Evolutionary conservation across 2,329 filamentous ascomycete genomes (phyloP).

Genomic region (Neospermospora avenae): DNA sequence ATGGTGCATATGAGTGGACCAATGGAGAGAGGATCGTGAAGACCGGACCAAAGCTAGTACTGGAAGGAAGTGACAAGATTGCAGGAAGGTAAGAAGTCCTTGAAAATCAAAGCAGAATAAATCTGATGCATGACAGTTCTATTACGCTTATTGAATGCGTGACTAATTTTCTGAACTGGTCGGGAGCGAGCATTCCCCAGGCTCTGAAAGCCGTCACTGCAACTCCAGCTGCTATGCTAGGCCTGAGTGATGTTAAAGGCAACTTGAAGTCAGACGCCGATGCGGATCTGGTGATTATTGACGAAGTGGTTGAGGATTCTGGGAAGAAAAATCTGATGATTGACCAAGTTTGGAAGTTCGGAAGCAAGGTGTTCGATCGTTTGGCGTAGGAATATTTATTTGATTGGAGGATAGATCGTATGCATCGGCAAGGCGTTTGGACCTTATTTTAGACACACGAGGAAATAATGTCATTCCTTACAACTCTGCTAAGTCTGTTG

Average conservation of each 20-base stretch:
- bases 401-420: background rate
- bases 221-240: conserved; percentile 75
- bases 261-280: conserved; percentile 59
- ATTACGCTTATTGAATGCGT: conserved; percentile 78
- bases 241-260: conserved; percentile 65
- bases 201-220: conserved; percentile 70
- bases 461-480: background rate
- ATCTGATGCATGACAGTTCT: conserved; percentile 43
- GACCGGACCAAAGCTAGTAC: conserved; percentile 66
- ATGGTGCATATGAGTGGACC: conserved; percentile 83
- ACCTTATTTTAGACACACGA: background rate
- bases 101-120: conserved; percentile 27
- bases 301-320: conserved; percentile 45
- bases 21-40: conserved; percentile 70
- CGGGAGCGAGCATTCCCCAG: conserved; percentile 63
- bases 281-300: conserved; percentile 67
- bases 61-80: conserved; percentile 76
- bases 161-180: conserved; percentile 76
- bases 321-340: conserved; percentile 46
- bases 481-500: background rate
- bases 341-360: conserved; percentile 33
- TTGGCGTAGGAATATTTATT: background rate
- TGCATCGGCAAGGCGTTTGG: background rate
- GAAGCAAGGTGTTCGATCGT: conserved; percentile 17
- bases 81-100: conserved; percentile 63